Percentiles rank a stretch among this genome's conserved stretches.
phyloP scores from a whole-genome alignment of 202 grass and related monocot species.

The Miscanthus sacchariflorus region DNA sequence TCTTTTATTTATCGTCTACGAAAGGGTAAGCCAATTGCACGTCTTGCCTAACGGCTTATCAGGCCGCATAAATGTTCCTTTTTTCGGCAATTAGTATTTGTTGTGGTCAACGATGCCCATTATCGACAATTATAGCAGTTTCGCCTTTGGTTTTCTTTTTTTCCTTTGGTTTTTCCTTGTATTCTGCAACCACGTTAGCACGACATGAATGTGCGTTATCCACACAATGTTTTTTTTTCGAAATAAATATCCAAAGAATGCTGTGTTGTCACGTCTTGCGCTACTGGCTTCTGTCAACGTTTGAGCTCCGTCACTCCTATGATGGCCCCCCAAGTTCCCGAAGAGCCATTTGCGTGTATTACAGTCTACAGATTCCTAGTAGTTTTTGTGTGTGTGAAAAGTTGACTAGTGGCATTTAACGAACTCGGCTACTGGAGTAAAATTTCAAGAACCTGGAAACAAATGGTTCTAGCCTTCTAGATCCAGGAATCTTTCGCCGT shows the following conservation, averaged over 20 bases:
- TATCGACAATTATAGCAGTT: neutral
- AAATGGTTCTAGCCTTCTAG: neutral
- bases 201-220: slow-evolving; percentile 2
- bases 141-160: neutral
- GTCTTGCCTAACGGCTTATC: neutral
- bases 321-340: neutral
- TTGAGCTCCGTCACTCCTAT: neutral
- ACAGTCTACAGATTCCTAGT: no score
- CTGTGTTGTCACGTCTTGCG: neutral
- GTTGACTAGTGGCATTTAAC: no score
- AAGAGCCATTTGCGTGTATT: slow-evolving; percentile 27
- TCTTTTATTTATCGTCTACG: no score
- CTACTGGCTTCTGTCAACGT: neutral
- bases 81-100: neutral
- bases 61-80: neutral
- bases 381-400: no score
- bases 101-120: neutral
- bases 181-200: neutral
- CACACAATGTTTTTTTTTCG: neutral
- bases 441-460: neutral
- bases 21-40: neutral
- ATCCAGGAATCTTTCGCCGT: no score
- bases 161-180: no score
- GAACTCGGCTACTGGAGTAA: neutral
- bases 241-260: neutral